phyloP scores from a whole-genome alignment of 495 filamentous ascomycete species.

The Echria macrotheca region DNA sequence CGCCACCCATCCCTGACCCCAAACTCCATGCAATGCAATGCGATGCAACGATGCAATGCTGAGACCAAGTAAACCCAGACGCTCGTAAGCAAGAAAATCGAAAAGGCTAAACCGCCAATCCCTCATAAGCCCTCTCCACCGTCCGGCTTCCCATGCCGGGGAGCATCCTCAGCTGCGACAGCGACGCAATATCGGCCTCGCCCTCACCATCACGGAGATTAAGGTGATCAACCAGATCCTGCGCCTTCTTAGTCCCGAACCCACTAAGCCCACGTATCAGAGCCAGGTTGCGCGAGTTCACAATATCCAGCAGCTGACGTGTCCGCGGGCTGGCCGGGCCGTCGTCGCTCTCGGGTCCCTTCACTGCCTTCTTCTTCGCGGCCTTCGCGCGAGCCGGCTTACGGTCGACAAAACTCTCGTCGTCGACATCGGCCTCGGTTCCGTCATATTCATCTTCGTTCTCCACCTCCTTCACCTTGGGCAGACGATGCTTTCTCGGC shows the following conservation, averaged over 20 bases:
- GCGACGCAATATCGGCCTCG: slow-evolving; percentile 32
- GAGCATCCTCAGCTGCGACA: slow-evolving; percentile 49
- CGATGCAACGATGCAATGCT: slow-evolving; percentile 14
- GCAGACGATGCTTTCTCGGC: background rate
- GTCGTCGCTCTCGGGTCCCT: slow-evolving; percentile 11
- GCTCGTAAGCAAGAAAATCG: slow-evolving; percentile 3
- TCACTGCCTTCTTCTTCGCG: slow-evolving; percentile 30
- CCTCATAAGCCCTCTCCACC: slow-evolving; percentile 53
- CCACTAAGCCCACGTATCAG: slow-evolving; percentile 69
- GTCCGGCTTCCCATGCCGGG: slow-evolving; percentile 56
- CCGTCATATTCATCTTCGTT: slow-evolving; percentile 18
- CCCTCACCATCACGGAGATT: slow-evolving; percentile 43
- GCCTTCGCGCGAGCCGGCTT: slow-evolving; percentile 16
- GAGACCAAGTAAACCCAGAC: slow-evolving; percentile 2
- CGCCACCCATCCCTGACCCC: no score
- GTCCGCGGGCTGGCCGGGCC: slow-evolving; percentile 53
- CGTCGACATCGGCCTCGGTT: slow-evolving; percentile 45
- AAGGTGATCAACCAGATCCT: slow-evolving; percentile 55
- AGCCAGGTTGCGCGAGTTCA: slow-evolving; percentile 76
- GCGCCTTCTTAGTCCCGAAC: slow-evolving; percentile 59
- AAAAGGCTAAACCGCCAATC: slow-evolving; percentile 21
- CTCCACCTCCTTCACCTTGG: background rate
- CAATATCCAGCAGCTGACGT: slow-evolving; percentile 65
- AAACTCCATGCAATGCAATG: slow-evolving; percentile 17
- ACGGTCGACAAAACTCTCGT: slow-evolving; percentile 34